Evolutionary conservation across 345 rosid genomes (phyloP), one percentile per base, ranked within the genome.

Genomic region (Lenwebbia sp.): DNA sequence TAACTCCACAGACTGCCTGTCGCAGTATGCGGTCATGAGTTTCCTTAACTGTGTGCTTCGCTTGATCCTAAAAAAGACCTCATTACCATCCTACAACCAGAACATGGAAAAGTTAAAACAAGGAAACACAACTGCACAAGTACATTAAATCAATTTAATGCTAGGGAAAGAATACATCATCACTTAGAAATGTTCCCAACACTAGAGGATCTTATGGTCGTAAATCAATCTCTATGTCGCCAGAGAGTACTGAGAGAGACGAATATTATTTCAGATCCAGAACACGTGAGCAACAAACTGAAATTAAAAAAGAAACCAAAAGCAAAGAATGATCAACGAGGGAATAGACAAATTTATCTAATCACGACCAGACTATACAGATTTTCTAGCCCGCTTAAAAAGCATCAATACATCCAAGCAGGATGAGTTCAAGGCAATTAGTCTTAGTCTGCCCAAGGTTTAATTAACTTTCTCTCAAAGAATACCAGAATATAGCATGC

Each of bases 51-150:
- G 97, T 44, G 99, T 95, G 90, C 95, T 92, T 74, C 97, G 90
- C 87, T 95, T 96, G 81, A 96, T 96, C 91, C 96, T 93, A 84
- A 96, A 96, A 88, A 95, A 96, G 51, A 96, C 98, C 87, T 96
- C 99, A 85, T 93, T 96, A 10, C 99, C 99, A 91, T 96, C 99
- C 99, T 94, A 65, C 83, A 88, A 65, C 5, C 47, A 78, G 3
- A 47, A 37, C 13, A 54, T 40, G 47, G 25, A 44, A 85, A 60
- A 84, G n/a, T 17, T 37, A 12, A 44, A 15, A 5, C n/a, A 21
- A 13, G 54, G 13, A 17, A 47, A 70, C 58, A 83, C n/a, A 70
- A 85, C 37, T 65, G n/a, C 54, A 47, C 58, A 70, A 85, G 62
- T 7, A 22, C 65, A 23, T 55, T 26, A 40, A 83, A 83, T 51